phyloP scores from a whole-genome alignment of 2,329 filamentous ascomycete species.

The Aspergillus fumigatiaffinis region DNA sequence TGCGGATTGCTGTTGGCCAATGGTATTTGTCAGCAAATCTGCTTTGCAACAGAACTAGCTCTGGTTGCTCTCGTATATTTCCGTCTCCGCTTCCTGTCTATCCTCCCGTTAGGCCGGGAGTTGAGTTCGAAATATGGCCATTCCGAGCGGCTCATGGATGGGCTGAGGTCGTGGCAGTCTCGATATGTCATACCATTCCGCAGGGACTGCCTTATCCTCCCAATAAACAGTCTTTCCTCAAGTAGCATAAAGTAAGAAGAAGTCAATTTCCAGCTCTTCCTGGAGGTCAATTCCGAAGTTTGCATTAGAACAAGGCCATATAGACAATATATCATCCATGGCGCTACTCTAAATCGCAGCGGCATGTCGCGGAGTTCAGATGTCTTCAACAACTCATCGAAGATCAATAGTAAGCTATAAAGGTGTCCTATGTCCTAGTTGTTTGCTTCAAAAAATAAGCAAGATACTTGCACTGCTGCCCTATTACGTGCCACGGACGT shows the following conservation, averaged over 20 bases:
- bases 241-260: background rate
- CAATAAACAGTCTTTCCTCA: background rate
- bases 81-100: background rate
- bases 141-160: background rate
- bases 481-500: background rate
- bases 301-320: background rate
- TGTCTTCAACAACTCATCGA: background rate
- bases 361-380: background rate
- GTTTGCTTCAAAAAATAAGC: background rate
- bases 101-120: background rate
- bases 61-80: background rate
- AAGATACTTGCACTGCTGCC: background rate
- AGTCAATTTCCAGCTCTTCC: background rate
- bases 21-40: background rate
- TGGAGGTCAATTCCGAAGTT: background rate
- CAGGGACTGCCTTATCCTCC: background rate
- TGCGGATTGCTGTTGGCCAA: background rate
- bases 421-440: background rate
- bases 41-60: background rate
- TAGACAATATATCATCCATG: background rate
- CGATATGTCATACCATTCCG: background rate
- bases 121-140: background rate
- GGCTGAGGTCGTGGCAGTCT: background rate
- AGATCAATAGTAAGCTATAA: background rate
- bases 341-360: background rate